Base-by-base conservation (phyloP, 2,329 filamentous ascomycete species). In the Graphium sp. region DNA sequence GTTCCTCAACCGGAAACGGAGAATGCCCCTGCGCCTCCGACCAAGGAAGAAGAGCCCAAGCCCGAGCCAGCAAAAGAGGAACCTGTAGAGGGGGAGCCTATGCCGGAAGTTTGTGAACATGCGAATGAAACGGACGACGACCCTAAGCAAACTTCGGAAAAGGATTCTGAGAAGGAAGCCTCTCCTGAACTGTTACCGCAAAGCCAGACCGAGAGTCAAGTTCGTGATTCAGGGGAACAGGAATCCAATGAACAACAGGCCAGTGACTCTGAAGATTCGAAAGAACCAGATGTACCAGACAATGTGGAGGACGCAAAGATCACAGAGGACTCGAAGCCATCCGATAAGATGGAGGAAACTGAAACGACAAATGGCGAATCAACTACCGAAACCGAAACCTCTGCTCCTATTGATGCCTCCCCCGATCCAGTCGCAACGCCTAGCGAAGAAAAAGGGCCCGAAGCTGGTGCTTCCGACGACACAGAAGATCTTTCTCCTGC, bases 151-250 rank as follows among this genome's bases (percentile, higher is more conserved):
- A 15, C 30, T 20, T 22, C 21, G 23, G 30, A 28, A 12, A n/a
- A 32, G 20, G 24, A 23, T 12, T 7, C 15, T 34, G 26, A 21
- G 15, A 17, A 21, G 9, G 24, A 33, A 13, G 26, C 33, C 19
- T 14, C 16, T 25, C 24, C 17, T 13, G 26, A 36, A 15, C 22
- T 7, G 16, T 14, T 18, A 11, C 27, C 9, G 26, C 18, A 6
- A n/a, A n/a, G n/a, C 9, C 12, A 27, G 16, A n/a, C 25, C 16
- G 20, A 19, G 13, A 18, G 18, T 11, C 11, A 26, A 14, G 24
- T 17, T 11, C 24, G 14, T 26, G 12, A 14, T 26, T 11, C 10
- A 7, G 24, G 18, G 24, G 24, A 6, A 26, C 14, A 26, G n/a
- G n/a, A n/a, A 6, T 3, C 24, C 12, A 14, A 17, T 8, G 14